Evolutionary conservation across 495 filamentous ascomycete genomes (phyloP), one percentile per base, ranked within the genome.

Genomic region (Neurospora sp.): DNA sequence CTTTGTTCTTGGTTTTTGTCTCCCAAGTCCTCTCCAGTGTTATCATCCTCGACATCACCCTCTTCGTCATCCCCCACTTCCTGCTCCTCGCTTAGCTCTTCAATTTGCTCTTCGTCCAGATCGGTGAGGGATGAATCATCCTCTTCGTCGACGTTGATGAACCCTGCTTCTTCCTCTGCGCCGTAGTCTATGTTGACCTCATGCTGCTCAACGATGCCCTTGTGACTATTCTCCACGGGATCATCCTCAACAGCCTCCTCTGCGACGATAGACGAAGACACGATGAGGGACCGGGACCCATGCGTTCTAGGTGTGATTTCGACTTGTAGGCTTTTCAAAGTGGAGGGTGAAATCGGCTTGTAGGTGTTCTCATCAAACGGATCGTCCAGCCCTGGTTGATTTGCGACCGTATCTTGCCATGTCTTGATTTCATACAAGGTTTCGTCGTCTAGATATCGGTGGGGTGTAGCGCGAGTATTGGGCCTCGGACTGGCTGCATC

Each of bases 371-470:
- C 14, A 10, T 65, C 53, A 37, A 35, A 65, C 12, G 14, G 53
- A 8, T 65, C 3, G 0, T 65, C 53, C 27, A 65, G 53, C 0
- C 27, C 3, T 8, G 53, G 1, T 18, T 65, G 22, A 3, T 35
- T 65, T 35, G 22, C 53, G 53, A 65, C 14, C 1, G 5, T 18
- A 3, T 65, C 38, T n/a, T 73, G 73, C 77, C 76, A 79, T 8
- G 45, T 22, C 44, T 59, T n/a, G 8, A 80, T 72, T 3, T 77
- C 61, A 8, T 39, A 7, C 31, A 75, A 20, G 0, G 65, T 22
- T 1, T 74, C 71, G 14, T 70, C 45, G 38, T 78, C 74, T 3
- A 77, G 22, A 18, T 74, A 75, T 18, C 7, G 61, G 9, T 42
- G 68, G 1, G 71, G 27, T 3, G 20, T 47, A 22, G 41, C 2